These are phyloP conservation scores for Debaryomyces castellii DNA, from an alignment of 805 yeast species.

Conservation along the genomic window DNA sequence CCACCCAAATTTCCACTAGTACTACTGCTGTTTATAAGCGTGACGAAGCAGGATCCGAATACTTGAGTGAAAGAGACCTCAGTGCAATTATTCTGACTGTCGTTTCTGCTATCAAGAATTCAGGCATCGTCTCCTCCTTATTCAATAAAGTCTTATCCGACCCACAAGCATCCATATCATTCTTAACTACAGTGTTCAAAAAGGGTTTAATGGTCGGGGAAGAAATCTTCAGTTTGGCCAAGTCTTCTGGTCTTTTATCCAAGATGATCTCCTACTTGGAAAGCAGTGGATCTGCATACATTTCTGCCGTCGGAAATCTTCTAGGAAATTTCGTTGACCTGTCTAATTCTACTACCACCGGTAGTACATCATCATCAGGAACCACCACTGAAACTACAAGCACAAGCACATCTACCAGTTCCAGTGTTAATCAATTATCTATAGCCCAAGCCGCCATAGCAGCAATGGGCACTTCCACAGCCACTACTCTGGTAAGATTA, in stretches of 20 bases:
- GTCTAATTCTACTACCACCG: slow-evolving; percentile 14
- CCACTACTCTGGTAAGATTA: slow-evolving; percentile 25
- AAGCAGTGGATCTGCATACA: slow-evolving; percentile 26
- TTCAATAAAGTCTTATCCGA: slow-evolving; percentile 35
- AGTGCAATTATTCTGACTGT: slow-evolving; percentile 24
- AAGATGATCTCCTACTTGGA: slow-evolving; percentile 23
- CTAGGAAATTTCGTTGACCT: slow-evolving; percentile 25
- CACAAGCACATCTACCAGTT: neutral
- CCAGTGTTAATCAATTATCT: slow-evolving; percentile 10
- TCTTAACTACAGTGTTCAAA: slow-evolving; percentile 32
- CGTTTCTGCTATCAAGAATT: slow-evolving; percentile 28
- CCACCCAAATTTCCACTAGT: slow-evolving; percentile 12
- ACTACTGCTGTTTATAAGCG: slow-evolving; percentile 15
- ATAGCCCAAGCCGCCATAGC: slow-evolving; percentile 16
- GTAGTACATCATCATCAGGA: slow-evolving; percentile 10
- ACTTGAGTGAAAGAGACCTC: slow-evolving; percentile 37
- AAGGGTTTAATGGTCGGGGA: slow-evolving; percentile 32
- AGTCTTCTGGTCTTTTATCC: slow-evolving; percentile 33
- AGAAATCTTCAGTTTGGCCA: slow-evolving; percentile 39
- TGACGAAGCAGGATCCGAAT: slow-evolving; percentile 21
- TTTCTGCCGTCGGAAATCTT: slow-evolving; percentile 1
- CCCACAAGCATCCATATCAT: slow-evolving; percentile 32
- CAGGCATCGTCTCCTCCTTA: slow-evolving; percentile 32
- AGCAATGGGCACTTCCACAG: slow-evolving; percentile 12
- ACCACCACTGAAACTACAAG: slow-evolving; percentile 10